Conservation (phyloP, 1,284 basidiomycete genomes). For the Cystobasidiaceae sp. region DNA sequence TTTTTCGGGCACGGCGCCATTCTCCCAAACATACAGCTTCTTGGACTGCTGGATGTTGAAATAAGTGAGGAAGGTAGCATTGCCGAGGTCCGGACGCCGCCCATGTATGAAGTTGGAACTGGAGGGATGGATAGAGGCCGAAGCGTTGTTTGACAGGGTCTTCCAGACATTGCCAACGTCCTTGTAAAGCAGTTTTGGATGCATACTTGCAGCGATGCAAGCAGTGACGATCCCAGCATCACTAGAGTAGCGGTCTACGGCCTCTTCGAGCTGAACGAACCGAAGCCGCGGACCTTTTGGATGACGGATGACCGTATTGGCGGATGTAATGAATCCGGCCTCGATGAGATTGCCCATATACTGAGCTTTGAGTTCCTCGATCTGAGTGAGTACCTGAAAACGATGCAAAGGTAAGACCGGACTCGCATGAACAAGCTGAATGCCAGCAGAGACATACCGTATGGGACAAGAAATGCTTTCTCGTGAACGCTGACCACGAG, state of each 20-base stretch:
- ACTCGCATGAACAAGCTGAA: neutral
- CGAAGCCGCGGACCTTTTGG: conserved; percentile 55
- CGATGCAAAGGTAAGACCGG: neutral
- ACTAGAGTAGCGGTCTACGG: conserved; percentile 64
- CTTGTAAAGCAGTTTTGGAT: conserved; percentile 79
- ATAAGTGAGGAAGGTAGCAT: conserved; percentile 66
- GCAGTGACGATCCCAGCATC: conserved; percentile 65
- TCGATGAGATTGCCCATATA: conserved; percentile 75
- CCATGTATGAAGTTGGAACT: conserved; percentile 70
- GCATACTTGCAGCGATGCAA: conserved; percentile 79
- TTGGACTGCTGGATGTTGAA: conserved; percentile 92
- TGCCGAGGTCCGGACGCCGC: conserved; percentile 63
- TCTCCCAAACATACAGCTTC: conserved; percentile 92
- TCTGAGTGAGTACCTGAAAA: conserved; percentile 79
- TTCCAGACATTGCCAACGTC: conserved; percentile 62
- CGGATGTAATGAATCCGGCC: conserved; percentile 65
- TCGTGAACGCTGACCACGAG: conserved; percentile 58
- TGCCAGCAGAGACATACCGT: conserved; percentile 53
- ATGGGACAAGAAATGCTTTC: conserved; percentile 76
- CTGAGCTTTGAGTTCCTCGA: conserved; percentile 94
- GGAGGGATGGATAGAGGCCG: conserved; percentile 81
- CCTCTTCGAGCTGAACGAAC: conserved; percentile 69
- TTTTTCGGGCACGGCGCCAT: conserved; percentile 78
- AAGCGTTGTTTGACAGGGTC: conserved; percentile 82
- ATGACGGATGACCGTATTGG: neutral